phyloP scores from a whole-genome alignment of 306 rosid genomes.

The Lathyrus sativus region DNA sequence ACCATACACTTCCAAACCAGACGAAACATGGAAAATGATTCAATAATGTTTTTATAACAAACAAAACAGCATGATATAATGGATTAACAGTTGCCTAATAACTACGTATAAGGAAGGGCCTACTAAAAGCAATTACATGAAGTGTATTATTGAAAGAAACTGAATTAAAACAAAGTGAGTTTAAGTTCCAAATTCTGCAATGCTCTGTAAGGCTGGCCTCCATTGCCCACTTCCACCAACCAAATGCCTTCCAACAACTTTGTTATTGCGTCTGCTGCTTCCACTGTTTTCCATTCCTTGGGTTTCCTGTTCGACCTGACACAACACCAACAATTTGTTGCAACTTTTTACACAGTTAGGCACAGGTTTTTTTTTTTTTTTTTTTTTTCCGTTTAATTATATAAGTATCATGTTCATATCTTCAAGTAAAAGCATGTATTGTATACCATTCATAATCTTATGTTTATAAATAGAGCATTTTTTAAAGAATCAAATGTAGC shows the following conservation, averaged over 20 bases:
- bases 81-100: constrained; percentile 19
- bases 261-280: constrained; percentile 37
- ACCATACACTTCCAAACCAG: neutral
- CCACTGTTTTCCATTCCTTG: constrained; percentile 46
- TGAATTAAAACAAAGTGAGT: constrained; percentile 27
- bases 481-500: no score
- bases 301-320: constrained; percentile 57
- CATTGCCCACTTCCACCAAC: constrained; percentile 73
- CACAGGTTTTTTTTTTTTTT: neutral
- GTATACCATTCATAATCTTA: no score
- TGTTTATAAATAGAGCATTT: no score
- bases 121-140: constrained; percentile 21
- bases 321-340: neutral
- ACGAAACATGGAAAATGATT: neutral
- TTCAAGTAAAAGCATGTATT: no score
- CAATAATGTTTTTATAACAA: neutral
- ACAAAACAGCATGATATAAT: constrained; percentile 13
- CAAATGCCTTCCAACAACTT: constrained; percentile 55
- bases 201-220: constrained; percentile 95
- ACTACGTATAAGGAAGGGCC: constrained; percentile 12
- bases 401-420: no score
- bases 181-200: constrained; percentile 83
- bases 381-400: no score
- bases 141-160: constrained; percentile 30
- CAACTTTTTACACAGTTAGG: neutral